A percentile compares a stretch with the other conserved stretches of the same genome.
These are phyloP conservation scores for Apiospora pterosperma DNA, from an alignment of 2,329 filamentous ascomycete genomes.

Conservation along the genomic window DNA sequence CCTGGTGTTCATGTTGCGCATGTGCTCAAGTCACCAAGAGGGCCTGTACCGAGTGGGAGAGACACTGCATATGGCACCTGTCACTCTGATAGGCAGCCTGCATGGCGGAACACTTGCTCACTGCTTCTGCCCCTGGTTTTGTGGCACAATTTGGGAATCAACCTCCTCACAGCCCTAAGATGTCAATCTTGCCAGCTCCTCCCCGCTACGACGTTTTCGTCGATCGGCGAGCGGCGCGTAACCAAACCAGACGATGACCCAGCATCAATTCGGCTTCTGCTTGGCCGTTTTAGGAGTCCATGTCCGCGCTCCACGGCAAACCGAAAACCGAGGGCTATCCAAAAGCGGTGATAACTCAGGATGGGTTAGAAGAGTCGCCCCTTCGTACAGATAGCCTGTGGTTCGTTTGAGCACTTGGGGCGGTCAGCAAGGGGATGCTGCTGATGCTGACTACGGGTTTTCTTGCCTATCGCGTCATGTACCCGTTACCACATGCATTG, in stretches of 20 bases:
- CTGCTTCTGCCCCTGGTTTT: slow-evolving; percentile 7
- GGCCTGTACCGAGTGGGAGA: background rate
- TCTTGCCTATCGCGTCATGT: background rate
- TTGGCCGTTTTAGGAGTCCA: too few species aligned
- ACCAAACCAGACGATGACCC: too few species aligned
- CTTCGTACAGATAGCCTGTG: background rate
- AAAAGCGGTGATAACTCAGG: too few species aligned
- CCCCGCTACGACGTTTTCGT: background rate
- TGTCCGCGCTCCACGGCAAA: background rate
- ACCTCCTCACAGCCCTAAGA: background rate
- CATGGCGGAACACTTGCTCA: slow-evolving; percentile 18
- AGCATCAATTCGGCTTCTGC: background rate
- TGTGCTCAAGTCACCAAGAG: background rate
- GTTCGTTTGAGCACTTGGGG: background rate
- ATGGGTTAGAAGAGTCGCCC: background rate
- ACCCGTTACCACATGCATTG: background rate
- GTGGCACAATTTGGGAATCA: slow-evolving; percentile 4
- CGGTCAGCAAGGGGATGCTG: background rate
- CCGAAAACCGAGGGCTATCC: background rate
- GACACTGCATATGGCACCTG: slow-evolving; percentile 11
- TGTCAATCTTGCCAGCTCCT: background rate
- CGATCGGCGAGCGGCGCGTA: background rate
- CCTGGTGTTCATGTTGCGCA: background rate
- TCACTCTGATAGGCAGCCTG: slow-evolving; percentile 14
- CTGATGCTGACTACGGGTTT: background rate